Base-by-base conservation (phyloP, 352 stramenopile genomes). In the Phytophthora agathidicida region DNA sequence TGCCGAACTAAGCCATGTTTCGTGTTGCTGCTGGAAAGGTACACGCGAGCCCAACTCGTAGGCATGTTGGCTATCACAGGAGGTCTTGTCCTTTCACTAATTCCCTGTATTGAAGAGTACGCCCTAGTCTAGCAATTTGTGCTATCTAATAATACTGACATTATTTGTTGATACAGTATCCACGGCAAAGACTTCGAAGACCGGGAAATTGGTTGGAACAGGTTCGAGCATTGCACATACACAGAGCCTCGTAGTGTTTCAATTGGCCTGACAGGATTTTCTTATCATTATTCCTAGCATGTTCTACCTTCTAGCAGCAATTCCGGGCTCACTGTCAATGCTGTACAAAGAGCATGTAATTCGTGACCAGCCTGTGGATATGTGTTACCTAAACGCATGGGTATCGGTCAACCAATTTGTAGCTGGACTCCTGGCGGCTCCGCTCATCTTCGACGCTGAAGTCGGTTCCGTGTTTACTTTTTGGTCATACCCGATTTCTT, bases 371-470 rank as follows among this genome's bases (percentile, higher is more conserved):
- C 87, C 87, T 24, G 90, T 96, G 78, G 82, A 96, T 51, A 90
- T 94, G 71, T 77, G 85, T 27, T 96, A 96, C 48, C 65, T 96
- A 20, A 96, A 96, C 33, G 86, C 87, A 0, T 96, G 87, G 87
- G 85, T 96, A 17, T 78, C 83, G 1, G 78, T 94, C 3, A 93
- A 92, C 54, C 85, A 96, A 46, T 94, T 96, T 50, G 77, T 96
- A 46, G 81, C 73, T 13, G 87, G 83, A n/a, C 62, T 96, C 36
- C 62, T 96, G 41, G 66, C 86, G 14, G 85, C 87, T 26, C 87
- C 87, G 1, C 55, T 96, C n/a, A 75, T 93, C 19, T 94, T 96
- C 46, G 84, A 96, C 46, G 65, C 84, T 23, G 71, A 86, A 48
- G 80, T 89, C 26, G 3, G 13, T 17, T 58, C 17, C 30, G 26